Base-by-base conservation (phyloP, 768 basidiomycete species). In the Tylopilus felleus region DNA sequence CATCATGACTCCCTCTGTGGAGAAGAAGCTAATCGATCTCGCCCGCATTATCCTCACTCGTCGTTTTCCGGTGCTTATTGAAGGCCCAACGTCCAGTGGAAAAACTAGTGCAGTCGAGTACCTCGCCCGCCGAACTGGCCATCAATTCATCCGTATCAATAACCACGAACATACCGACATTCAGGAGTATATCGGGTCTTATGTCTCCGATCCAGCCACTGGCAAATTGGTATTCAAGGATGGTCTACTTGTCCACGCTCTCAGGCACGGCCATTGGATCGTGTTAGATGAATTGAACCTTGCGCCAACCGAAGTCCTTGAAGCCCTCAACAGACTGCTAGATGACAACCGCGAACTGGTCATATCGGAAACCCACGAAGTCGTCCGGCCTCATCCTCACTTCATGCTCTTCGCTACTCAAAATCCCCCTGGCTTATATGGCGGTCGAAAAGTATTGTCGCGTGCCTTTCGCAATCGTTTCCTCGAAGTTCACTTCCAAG, bases 111-210 rank as follows among this genome's bases (percentile, higher is more conserved):
- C 96, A 1, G 85, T 99, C 42, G 95, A 98, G 72, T 98, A 95
- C 69, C 81, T 99, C 27, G 96, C 97, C 6, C 83, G 83, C 56
- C 80, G 89, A 51, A 97, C 94, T 0, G 96, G 97, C 0, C 97
- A 99, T 74, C 84, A 81, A 33, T 98, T 98, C 70, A 85, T 99
- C 28, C 90, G 97, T 38, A 98, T 99, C 78, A 99, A 99, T 75
- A 99, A 99, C 64, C 97, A 99, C 73, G 97, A 99, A 59, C 97
- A 98, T 65, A 99, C 97, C 6, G 97, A 99, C 66, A 97, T 99
- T 47, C 97, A 99, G 65, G 97, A 99, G 67, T 99, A 99, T 65
- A 79, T 98, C 43, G 97, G 97, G 3, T 93, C 93, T 0, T 99
- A 99, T 65, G 84, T 95, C 22, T 95, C 97, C 3, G 94, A 98